Percentiles rank a stretch among this genome's conserved stretches.
phyloP scores from a whole-genome alignment of 2,329 filamentous ascomycete genomes.

The Cladobotryum mycophilum region DNA sequence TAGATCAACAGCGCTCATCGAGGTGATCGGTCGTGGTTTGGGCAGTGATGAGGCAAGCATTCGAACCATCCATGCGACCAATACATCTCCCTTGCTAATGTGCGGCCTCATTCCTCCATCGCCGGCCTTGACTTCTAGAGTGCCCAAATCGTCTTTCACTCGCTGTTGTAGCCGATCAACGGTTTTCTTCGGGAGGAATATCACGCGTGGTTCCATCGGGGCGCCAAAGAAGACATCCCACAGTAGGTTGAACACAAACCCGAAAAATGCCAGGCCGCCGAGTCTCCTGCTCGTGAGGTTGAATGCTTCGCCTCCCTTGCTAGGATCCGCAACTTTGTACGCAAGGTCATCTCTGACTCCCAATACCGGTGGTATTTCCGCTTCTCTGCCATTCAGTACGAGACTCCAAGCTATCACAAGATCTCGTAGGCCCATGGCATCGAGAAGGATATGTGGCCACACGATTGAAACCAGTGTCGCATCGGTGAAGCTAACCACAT shows the following conservation, averaged over 20 bases:
- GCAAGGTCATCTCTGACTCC: constrained; percentile 12
- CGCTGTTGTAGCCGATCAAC: not conserved
- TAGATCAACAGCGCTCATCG: constrained; percentile 20
- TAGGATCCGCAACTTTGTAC: not conserved
- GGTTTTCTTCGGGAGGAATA: not conserved
- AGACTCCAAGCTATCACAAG: constrained; percentile 40
- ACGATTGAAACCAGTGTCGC: constrained; percentile 40
- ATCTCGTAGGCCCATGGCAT: constrained; percentile 36
- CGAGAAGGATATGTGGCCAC: constrained; percentile 42
- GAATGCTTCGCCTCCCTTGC: not conserved
- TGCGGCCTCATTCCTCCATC: too few relatives aligned
- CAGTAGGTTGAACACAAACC: not conserved
- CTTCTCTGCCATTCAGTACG: constrained; percentile 36
- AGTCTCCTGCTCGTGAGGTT: not conserved
- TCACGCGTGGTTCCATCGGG: not conserved
- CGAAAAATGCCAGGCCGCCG: not conserved
- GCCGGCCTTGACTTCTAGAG: not conserved
- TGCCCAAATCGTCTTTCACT: not conserved
- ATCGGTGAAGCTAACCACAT: constrained; percentile 42
- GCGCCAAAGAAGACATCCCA: not conserved
- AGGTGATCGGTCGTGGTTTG: constrained; percentile 16
- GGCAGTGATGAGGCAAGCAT: not conserved
- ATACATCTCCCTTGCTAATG: not conserved
- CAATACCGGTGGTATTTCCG: constrained; percentile 31
- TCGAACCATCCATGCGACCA: not conserved